Base-by-base conservation (phyloP, 2,329 filamentous ascomycete species). In the Fusarium tanahbumbuense region DNA sequence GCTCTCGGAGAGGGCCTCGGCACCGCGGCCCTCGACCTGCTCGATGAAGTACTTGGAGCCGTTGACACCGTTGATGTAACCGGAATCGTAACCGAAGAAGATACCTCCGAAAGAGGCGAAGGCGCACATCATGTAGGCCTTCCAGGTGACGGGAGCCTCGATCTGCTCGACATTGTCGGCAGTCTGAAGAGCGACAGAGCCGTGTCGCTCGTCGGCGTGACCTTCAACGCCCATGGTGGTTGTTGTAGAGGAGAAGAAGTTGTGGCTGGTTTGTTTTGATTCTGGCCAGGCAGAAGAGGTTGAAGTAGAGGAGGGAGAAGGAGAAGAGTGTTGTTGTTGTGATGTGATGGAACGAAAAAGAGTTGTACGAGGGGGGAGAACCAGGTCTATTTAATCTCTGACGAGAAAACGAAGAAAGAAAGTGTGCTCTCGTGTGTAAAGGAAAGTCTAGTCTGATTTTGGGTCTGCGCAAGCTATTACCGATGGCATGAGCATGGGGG, bases 81-180 rank as follows among this genome's bases (percentile, higher is more conserved):
- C 92, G 44, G 91, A 92, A 76, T 93, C 92, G 80, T 92, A 94
- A 52, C 92, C 92, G 81, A 93, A 92, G 83, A 93, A 91, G 81
- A 93, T 91, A 79, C 88, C 90, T 75, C 90, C 90, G 66, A 92
- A 91, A 34, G 89, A 88, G 64, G 90, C 90, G 70, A 92, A 92
- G 70, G 88, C 89, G 79, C 89, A 92, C 76, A 92, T 86, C 53
- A 91, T 67, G 79, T 92, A 92, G 59, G 89, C 89, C 83, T 90
- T 89, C 80, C 87, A 81, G 70, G 89, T 92, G 73, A 92, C 86
- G 72, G 90, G 89, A 15, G 90, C 89, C 83, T 92, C 90, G 76
- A 91, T 86, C 68, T 85, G 83, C 71, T 83, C 82, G 68, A 90
- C 81, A 78, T 91, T 86, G 67, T 81, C 75, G 68, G 85, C 83